Evolutionary conservation across 1,284 basidiomycete genomes (phyloP), one percentile per base, ranked within the genome.

Genomic region (Chalciporus sp.): DNA sequence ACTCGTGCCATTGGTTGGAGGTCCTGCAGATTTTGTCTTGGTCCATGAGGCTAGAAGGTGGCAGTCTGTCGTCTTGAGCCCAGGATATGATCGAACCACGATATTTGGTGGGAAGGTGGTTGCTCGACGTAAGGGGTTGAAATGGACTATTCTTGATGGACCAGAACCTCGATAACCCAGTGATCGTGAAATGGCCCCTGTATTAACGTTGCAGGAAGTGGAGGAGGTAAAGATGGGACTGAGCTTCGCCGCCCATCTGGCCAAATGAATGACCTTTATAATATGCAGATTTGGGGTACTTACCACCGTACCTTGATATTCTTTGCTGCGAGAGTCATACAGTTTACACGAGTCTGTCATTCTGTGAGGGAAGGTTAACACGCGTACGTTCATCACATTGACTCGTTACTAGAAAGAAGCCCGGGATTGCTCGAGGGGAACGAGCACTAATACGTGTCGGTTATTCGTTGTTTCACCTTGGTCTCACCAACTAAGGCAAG

Each of bases 21-120:
- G 76, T 58, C 69, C 68, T 16, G 81, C 84, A 7, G 80, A 86
- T 68, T 83, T 86, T 53, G 78, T 85, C n/a, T 70, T 86, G 49
- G 71, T 86, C 50, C 82, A 83, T 59, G 76, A 74, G 28, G 76
- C 76, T 56, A 60, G 64, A 35, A 68, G 71, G n/a, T 62, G 82
- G 44, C 76, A 76, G 58, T 72, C 74, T 48, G 79, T 75, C 7
- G 77, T 77, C 7, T 73, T 84, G 28, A 75, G 75, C 57, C 84
- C 83, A 26, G 67, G 71, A 49, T 81, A 69, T 50, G 65, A 68
- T 45, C 69, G 76, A 42, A 76, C 72, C n/a, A 76, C 74, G 29
- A 58, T 73, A 40, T 60, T 60, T 33, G 39, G 46, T 33, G 65
- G 68, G 33, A 63, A 45, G 41, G 56, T 63, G 8, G 63, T 69